Evolutionary conservation across 495 filamentous ascomycete genomes (phyloP), one percentile per base, ranked within the genome.

Genomic region (Neurospora tetraspora): DNA sequence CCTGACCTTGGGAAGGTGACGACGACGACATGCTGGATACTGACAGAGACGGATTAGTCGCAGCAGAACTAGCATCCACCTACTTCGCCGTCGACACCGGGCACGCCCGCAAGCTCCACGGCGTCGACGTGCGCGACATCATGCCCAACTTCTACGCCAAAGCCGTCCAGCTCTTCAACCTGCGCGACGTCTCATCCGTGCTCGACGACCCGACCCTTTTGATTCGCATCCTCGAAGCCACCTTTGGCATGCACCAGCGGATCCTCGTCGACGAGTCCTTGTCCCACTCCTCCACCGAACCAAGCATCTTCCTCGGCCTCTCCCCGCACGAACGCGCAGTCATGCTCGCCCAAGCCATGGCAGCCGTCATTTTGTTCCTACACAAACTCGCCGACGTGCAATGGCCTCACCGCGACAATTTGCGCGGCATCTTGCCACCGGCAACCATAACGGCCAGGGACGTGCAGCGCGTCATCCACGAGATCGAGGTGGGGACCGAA

Each of bases 271-370:
- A 73, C 16, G 75, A 80, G 59, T 74, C 69, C 31, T 72, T 80
- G 2, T 70, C 65, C 27, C 53, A 47, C 61, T 73, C 71, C 72
- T 47, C 70, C 38, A 78, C 76, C 39, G 78, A 79, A 18, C 42
- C 70, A 0, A 34, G 70, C 69, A 73, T 78, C 68, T 68, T 78
- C 27, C 47, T 74, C 31, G 45, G 42, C 9, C 77, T 80, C 39
- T 74, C 74, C 69, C 78, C 78, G 45, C 78, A 80, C 72, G 78
- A 80, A 39, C 78, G 78, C 69, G 78, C 75, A 10, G 78, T 80
- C 16, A 53, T 80, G 42, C 70, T 80, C 1, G 68, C 73, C 10
- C 78, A 80, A 39, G 73, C 73, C 18, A 73, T 80, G 14, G 71
- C 75, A 9, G 72, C 37, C 14, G 45, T 77, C 16, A 59, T 78